Base-by-base conservation (phyloP, 2,329 filamentous ascomycete species). In the Nemania bipapillata region DNA sequence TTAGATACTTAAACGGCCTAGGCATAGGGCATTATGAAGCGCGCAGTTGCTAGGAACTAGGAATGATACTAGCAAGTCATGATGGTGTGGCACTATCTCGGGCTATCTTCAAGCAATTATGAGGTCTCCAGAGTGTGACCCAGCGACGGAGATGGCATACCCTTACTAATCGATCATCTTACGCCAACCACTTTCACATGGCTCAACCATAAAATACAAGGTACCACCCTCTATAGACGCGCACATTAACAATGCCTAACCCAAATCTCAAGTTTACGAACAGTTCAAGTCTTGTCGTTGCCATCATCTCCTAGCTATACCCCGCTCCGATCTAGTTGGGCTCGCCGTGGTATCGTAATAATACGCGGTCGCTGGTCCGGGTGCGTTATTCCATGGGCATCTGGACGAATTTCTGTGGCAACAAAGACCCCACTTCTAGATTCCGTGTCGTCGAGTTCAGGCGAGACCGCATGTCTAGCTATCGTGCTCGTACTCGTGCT, bases 1-100 rank as follows among this genome's bases (percentile, higher is more conserved):
- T 86, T 98, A 86, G 61, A 45, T 8, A 40, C 1, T 55, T 37
- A 11, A 22, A 32, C 40, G 22, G 54, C 17, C 7, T 22, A 56
- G 20, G 40, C 24, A 12, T 35, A 20, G 4, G 24, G 32, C 45
- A 2, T 24, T 53, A n/a, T 15, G 11, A 22, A n/a, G 17, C 40
- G 42, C 45, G 5, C 4, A 32, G 40, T 20, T 24, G 17, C 32
- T 63, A 26, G 53, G 57, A 45, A 45, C 26, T 57, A 45, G 52
- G 26, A 57, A 35, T 55, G 1, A 57, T 15, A 47, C 11, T 20
- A 47, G n/a, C 45, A 12, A 55, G 40, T 12, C 22, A 45, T 6
- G 49, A 69, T 28, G 37, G 54, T 5, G 15, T 55, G 37, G n/a
- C 28, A 6, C 22, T 5, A 28, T 63, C 24, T 32, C 47, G 20